Base-by-base conservation (phyloP, 805 yeast genomes). In the Wickerhamiella slavikovae region DNA sequence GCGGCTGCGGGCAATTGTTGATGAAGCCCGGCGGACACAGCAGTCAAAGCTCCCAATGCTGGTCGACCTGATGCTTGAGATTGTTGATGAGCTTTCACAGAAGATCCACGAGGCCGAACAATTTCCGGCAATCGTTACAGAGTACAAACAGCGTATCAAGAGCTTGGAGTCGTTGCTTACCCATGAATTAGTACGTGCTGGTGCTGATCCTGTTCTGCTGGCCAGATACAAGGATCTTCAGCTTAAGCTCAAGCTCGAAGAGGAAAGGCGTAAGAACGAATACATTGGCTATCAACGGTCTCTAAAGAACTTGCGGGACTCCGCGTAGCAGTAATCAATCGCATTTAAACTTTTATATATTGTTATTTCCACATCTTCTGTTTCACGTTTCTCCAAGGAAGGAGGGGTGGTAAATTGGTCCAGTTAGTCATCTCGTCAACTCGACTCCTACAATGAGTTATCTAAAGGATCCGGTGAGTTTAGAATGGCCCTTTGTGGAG, bases 381-480 rank as follows among this genome's bases (percentile, higher is more conserved):
- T 6, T 10, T 6, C 21, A 18, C 21, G 6, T 18, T 10, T 10
- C 10, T 10, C 21, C 21, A 18, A 6, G 10, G 21, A 10, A 22
- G 7, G 24, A 22, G 14, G 24, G 24, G n/a, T 6, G 9, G 7
- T 22, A 6, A 9, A 7, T 6, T 22, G 7, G 7, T 22, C 6
- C 14, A 12, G n/a, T 11, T 13, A 7, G 7, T 11, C n/a, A 6
- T 11, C 7, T 13, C n/a, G n/a, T 17, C 26, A 12, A 15, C 10
- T 12, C 13, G 8, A 24, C 15, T 16, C 13, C 17, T 5, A 13
- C 15, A 11, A 15, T 25, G 7, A 21, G 21, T 9, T 42, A 38
- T 19, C 39, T 41, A 4, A n/a, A n/a, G n/a, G n/a, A n/a, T n/a
- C 35, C 39, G 15, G 38, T 41, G 6, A 42, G 40, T 27, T 40